Evolutionary conservation across 257 asterid species (phyloP), one percentile per base, ranked within the genome.

Genomic region (Gardenia jasminoides): DNA sequence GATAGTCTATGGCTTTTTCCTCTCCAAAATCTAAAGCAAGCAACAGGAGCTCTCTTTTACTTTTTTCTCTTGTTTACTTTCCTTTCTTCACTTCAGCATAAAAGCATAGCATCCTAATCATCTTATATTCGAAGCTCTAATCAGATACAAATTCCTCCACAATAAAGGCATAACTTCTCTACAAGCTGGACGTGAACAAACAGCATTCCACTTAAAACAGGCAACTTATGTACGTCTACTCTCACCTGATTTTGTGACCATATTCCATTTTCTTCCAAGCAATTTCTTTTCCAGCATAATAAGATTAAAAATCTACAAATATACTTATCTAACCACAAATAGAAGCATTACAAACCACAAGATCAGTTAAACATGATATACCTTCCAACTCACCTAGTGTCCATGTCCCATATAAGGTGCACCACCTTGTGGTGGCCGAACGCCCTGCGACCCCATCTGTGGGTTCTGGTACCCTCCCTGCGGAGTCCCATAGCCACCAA

Each of bases 361-460:
- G 56, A 3, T 52, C 16, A 74, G 12, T 24, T 24, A 33, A 58
- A 58, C 46, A 58, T 22, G n/a, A n/a, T 12, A 58, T 74, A 74
- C 69, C 78, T 74, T 59, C 59, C 8, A n/a, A 67, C 87, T 81
- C 84, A 87, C 96, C 94, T 94, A 94, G 86, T 80, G 95, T 80
- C 97, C 97, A 78, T 89, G 94, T 44, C 97, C 96, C 88, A 91
- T 89, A 92, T 93, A 93, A 66, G 92, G 94, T 0, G 92, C 93
- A 85, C 97, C 98, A 80, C 99, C 99, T 78, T 94, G 97, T 78
- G 86, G 93, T 3, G 97, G 97, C 84, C 98, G 82, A 43, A 81
- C 89, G 26, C 91, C 96, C 80, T 91, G 99, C 1, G 80, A 75
- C 64, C 93, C 96, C 90, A 94, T 92, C 89, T 91, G 97, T 0